These are phyloP conservation scores for Ascochyta koolunga DNA, from an alignment of 2,329 filamentous ascomycete genomes.

Conservation along the genomic window DNA sequence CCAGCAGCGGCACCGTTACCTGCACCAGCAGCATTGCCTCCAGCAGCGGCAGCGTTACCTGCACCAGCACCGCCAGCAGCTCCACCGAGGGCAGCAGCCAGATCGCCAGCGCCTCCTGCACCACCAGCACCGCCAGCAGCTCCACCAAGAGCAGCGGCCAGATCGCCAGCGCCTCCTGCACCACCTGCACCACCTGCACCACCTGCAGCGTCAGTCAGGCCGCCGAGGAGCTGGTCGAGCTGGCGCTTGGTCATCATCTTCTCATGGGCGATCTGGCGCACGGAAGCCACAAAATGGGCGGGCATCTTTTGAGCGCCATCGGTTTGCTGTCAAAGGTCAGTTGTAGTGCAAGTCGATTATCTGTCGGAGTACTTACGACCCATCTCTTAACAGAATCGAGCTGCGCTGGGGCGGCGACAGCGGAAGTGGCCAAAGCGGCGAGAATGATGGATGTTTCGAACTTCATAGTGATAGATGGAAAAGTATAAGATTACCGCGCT, in stretches of 20 bases:
- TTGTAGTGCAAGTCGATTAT: background rate
- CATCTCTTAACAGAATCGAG: conserved; percentile 29
- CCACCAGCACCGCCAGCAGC: conserved; percentile 16
- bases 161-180: conserved; percentile 14
- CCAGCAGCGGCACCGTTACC: background rate
- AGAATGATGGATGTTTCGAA: conserved; percentile 35
- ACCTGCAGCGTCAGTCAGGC: conserved; percentile 19
- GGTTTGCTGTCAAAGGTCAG: conserved; percentile 19
- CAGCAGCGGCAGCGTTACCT: conserved; percentile 7
- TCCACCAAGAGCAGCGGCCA: background rate
- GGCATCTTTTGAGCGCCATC: conserved; percentile 27
- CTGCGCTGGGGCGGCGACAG: conserved; percentile 35
- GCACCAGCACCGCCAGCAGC: conserved; percentile 3
- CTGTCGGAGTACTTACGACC: conserved; percentile 26
- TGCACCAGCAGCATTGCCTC: background rate
- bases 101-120: conserved; percentile 14
- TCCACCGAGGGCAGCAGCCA: background rate
- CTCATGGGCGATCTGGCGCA: conserved; percentile 29
- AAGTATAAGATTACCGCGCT: conserved; percentile 28
- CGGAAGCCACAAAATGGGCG: conserved; percentile 29
- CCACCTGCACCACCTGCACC: conserved; percentile 20
- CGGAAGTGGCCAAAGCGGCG: conserved; percentile 32
- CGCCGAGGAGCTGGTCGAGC: conserved; percentile 33
- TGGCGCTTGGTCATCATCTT: conserved; percentile 34
- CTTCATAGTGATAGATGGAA: conserved; percentile 31